Evolutionary conservation across 169 alveolate species (phyloP).

Genomic region (Perkinsus olseni): DNA sequence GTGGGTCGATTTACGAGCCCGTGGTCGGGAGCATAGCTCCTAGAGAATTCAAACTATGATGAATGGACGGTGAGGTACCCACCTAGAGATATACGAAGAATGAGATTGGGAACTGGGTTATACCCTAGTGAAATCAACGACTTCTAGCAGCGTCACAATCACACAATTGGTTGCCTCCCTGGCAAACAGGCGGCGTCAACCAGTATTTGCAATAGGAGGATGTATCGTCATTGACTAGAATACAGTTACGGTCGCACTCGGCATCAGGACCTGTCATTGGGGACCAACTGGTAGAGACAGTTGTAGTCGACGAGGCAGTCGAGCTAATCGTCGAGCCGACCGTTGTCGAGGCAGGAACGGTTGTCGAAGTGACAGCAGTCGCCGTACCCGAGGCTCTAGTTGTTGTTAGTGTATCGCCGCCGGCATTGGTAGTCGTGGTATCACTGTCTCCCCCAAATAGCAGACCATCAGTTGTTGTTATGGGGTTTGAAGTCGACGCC

Average conservation of each 20-base stretch:
- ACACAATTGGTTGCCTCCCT: neutral
- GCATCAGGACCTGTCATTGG: neutral
- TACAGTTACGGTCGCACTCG: neutral
- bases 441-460: neutral
- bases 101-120: neutral
- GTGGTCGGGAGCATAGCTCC: neutral
- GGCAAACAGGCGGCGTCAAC: neutral
- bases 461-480: neutral
- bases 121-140: neutral
- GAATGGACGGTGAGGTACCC: neutral
- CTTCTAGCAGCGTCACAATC: neutral
- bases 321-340: too few relatives aligned
- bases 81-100: neutral
- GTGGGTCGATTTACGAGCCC: neutral
- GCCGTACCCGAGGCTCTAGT: neutral
- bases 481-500: neutral
- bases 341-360: too few relatives aligned
- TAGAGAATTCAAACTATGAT: neutral
- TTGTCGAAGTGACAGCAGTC: neutral
- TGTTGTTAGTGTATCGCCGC: neutral
- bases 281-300: neutral
- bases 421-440: neutral
- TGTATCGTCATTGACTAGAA: neutral
- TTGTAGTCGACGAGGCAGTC: neutral
- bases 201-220: neutral